Base-by-base conservation (phyloP, 371 early-diverging fungal genomes). In the Chytridium lagenaria region DNA sequence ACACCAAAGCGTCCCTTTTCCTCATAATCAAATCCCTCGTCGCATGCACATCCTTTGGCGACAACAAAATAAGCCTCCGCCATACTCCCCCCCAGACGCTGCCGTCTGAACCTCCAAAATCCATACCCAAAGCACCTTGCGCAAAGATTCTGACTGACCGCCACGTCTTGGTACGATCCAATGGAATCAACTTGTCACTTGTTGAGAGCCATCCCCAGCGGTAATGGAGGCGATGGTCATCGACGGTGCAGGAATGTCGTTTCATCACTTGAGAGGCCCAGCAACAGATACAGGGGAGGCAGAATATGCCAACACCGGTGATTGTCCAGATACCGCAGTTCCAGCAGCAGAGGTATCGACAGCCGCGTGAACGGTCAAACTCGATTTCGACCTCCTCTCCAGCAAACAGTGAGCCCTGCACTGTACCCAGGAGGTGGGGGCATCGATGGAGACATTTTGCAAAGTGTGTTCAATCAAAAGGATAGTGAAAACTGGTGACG, bases 1-100 rank as follows among this genome's bases (percentile, higher is more conserved):
- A 49, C 40, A 67, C 67, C 38, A 67, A 30, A 38, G 2, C 26
- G 38, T 67, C 67, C 15, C 67, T 37, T 44, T 49, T 67, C 44
- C 19, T 39, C 67, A 67, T 49, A 31, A 67, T 67, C 40, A 49
- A 10, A 39, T 67, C 33, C 49, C 67, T 16, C 40, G 28, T 22
- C 26, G 5, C 67, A 7, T 16, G 37, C 7, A 44, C 15, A 31
- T 67, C 49, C 49, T 49, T 67, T 2, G 67, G 67, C 28, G 67
- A 12, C 7, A 40, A 2, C 44, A 67, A 31, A 5, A 67, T 28
- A 22, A 37, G 44, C 22, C 31, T 16, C 49, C 67, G 15, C 22
- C 44, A 30, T n/a, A 3, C 10, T 34, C 65, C 44, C 44, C 44
- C 10, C 57, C 30, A 30, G 7, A 5, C 26, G 16, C 57, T 40